These are phyloP conservation scores for Trypanosoma mega DNA, from an alignment of 208 protist species.

Conservation along the genomic window DNA sequence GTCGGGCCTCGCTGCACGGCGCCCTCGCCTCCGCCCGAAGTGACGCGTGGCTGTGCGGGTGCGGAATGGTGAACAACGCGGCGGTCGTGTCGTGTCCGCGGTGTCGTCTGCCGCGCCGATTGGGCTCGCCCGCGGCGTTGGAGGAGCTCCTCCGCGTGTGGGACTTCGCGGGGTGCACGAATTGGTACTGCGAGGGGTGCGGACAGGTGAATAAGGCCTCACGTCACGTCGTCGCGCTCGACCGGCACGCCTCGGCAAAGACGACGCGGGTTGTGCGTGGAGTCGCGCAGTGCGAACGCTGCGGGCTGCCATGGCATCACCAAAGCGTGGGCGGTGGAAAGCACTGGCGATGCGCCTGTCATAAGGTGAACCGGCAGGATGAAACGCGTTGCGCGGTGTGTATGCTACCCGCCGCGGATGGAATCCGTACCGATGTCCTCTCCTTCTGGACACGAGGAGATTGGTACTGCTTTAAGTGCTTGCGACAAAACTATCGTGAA, in stretches of 20 bases:
- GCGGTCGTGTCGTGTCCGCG: slow-evolving; percentile 43
- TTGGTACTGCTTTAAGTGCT: slow-evolving; percentile 61
- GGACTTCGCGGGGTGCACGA: slow-evolving; percentile 59
- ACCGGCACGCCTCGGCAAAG: not conserved
- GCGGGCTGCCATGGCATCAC: slow-evolving; percentile 64
- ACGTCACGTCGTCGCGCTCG: slow-evolving; percentile 36
- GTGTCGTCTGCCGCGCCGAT: slow-evolving; percentile 60
- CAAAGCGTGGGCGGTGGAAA: slow-evolving; percentile 30
- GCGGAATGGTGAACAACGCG: slow-evolving; percentile 40
- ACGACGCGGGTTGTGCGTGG: slow-evolving; percentile 31
- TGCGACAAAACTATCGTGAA: slow-evolving; percentile 59
- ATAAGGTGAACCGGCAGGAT: slow-evolving; percentile 42
- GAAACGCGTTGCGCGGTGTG: slow-evolving; percentile 44
- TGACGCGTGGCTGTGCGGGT: slow-evolving; percentile 67
- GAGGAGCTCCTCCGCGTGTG: slow-evolving; percentile 39
- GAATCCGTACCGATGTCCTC: slow-evolving; percentile 38
- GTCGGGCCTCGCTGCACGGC: slow-evolving; percentile 48
- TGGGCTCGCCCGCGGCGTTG: slow-evolving; percentile 22
- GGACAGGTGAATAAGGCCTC: slow-evolving; percentile 61
- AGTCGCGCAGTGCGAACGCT: slow-evolving; percentile 40
- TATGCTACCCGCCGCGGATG: slow-evolving; percentile 44
- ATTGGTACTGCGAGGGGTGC: slow-evolving; percentile 75
- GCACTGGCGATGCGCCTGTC: slow-evolving; percentile 77
- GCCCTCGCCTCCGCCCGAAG: slow-evolving; percentile 25
- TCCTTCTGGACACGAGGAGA: slow-evolving; percentile 69